Conservation (phyloP, 257 asterid species). For the Capsicum rhomboideum region DNA sequence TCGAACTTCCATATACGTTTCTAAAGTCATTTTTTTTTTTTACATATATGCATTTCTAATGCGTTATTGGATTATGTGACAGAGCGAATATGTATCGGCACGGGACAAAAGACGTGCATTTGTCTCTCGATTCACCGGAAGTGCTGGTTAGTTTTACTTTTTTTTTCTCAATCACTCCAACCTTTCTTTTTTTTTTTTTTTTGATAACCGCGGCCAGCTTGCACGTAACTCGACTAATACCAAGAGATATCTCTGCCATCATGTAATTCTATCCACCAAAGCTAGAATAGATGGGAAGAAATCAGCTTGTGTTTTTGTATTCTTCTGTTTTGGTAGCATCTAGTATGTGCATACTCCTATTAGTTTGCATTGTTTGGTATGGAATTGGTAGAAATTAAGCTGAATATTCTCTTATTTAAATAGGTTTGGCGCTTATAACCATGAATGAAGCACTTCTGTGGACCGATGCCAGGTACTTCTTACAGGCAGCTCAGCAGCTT, state of each 20-base stretch:
- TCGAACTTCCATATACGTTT: not conserved
- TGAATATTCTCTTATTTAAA: not conserved
- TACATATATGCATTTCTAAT: not conserved
- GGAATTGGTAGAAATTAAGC: not conserved
- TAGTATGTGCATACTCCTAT: too few species aligned
- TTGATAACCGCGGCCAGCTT: too few species aligned
- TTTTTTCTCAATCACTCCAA: not conserved
- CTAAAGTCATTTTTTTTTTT: too few species aligned
- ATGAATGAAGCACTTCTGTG: constrained; percentile 76
- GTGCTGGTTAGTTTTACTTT: constrained; percentile 48
- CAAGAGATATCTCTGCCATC: too few species aligned
- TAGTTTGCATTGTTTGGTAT: too few species aligned
- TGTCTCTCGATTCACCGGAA: constrained; percentile 85
- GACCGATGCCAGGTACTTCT: constrained; percentile 94
- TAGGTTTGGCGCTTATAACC: constrained; percentile 84
- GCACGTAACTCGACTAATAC: too few species aligned
- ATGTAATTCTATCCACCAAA: too few species aligned
- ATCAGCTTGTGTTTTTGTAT: too few species aligned
- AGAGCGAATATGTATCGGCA: constrained; percentile 93
- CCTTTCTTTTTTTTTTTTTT: too few species aligned
- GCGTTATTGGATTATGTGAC: constrained; percentile 5
- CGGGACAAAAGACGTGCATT: constrained; percentile 80
- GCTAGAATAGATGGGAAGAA: too few species aligned
- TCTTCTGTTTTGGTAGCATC: too few species aligned
- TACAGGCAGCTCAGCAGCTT: constrained; percentile 85